Percentiles rank a stretch among this genome's conserved stretches.
Conservation (phyloP, 2,329 filamentous ascomycete species). For the Diaporthe capsici region DNA sequence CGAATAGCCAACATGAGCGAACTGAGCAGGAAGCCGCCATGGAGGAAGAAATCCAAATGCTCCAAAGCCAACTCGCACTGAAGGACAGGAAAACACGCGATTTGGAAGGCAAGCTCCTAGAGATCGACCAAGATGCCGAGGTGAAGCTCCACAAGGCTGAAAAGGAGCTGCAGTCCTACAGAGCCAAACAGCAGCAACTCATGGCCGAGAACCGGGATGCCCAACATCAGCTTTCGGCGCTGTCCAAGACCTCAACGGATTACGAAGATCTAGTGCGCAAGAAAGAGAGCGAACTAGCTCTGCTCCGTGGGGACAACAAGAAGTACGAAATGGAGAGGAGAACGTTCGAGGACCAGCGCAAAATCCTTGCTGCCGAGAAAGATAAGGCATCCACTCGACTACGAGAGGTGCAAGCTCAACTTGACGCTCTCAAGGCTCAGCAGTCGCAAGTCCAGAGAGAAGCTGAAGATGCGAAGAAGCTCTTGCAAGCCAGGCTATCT, state of each 20-base stretch:
- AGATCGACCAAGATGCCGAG: slow-evolving; percentile 90
- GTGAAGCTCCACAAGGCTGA: slow-evolving; percentile 83
- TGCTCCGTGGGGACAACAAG: slow-evolving; percentile 87
- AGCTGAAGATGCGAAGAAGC: slow-evolving; percentile 86
- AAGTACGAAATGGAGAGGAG: slow-evolving; percentile 86
- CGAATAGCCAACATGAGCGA: slow-evolving; percentile 78
- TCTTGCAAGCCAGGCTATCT: slow-evolving; percentile 89
- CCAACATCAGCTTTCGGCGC: slow-evolving; percentile 85
- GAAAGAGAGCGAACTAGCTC: slow-evolving; percentile 92
- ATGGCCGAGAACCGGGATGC: slow-evolving; percentile 85
- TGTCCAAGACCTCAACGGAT: slow-evolving; percentile 92
- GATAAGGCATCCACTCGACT: slow-evolving; percentile 83
- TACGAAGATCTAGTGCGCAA: slow-evolving; percentile 94
- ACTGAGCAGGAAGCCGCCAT: slow-evolving; percentile 83
- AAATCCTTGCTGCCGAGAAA: slow-evolving; percentile 79
- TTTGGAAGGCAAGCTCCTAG: slow-evolving; percentile 85
- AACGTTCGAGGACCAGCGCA: slow-evolving; percentile 84
- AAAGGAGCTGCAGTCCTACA: slow-evolving; percentile 83
- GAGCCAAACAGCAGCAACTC: slow-evolving; percentile 82
- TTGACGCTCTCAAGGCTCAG: slow-evolving; percentile 88
- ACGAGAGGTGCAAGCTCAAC: slow-evolving; percentile 88
- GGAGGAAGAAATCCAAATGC: slow-evolving; percentile 87
- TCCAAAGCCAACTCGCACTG: slow-evolving; percentile 88
- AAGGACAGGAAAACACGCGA: slow-evolving; percentile 94
- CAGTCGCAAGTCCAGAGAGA: slow-evolving; percentile 89